Evolutionary conservation across 2,329 filamentous ascomycete species (phyloP).

Genomic region (Exophiala viscosa): DNA sequence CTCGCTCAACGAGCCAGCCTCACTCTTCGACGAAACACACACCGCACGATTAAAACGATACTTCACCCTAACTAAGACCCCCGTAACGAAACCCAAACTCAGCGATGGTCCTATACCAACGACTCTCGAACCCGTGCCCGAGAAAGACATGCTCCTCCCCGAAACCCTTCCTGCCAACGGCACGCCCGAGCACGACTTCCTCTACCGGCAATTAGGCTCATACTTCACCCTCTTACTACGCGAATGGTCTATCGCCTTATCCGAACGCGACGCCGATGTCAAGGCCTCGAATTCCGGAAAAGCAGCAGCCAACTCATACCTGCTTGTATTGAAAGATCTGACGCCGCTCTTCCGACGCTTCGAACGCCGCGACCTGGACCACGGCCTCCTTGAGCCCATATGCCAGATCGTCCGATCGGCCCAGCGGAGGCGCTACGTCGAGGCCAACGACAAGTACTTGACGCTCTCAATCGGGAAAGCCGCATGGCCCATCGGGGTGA

Average conservation of each 20-base stretch:
- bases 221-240: constrained; percentile 95
- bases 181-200: constrained; percentile 61
- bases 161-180: constrained; percentile 61
- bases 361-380: constrained; percentile 73
- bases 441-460: constrained; percentile 94
- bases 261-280: constrained; percentile 52
- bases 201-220: constrained; percentile 83
- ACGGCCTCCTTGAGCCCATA: constrained; percentile 73
- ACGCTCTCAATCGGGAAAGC: constrained; percentile 91
- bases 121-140: constrained; percentile 71
- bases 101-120: constrained; percentile 82
- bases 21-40: constrained; percentile 79
- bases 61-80: constrained; percentile 52
- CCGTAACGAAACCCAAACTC: constrained; percentile 32
- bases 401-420: constrained; percentile 89
- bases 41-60: constrained; percentile 66
- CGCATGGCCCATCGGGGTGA: constrained; percentile 98
- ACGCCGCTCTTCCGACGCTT: constrained; percentile 84
- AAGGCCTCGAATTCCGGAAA: constrained; percentile 75
- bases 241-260: constrained; percentile 79
- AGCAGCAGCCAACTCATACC: constrained; percentile 77
- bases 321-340: constrained; percentile 83
- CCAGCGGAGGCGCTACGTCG: constrained; percentile 86
- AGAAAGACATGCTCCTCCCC: constrained; percentile 83
- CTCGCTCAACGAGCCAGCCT: constrained; percentile 66